Evolutionary conservation across 495 filamentous ascomycete genomes (phyloP), one percentile per base, ranked within the genome.

Genomic region (Hypoxylon rickii): DNA sequence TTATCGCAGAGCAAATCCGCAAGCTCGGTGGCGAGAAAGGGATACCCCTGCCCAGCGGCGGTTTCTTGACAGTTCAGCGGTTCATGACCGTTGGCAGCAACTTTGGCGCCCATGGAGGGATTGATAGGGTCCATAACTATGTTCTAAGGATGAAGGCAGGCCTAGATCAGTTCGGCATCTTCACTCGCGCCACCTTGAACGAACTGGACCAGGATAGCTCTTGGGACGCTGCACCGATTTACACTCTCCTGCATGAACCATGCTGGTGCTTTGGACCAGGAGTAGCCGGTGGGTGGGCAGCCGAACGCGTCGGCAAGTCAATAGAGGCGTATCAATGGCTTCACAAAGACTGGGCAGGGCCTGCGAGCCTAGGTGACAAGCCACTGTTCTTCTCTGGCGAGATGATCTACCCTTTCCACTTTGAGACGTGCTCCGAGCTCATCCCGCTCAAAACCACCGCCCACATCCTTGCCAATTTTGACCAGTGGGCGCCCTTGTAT

Each of bases 331-430:
- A 74, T 52, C 57, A 69, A 37, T 81, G 78, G 79, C 69, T 80
- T 11, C 34, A 56, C 2, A 44, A 64, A 7, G 55, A 69, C 54
- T 64, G 58, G 54, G 39, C 31, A 13, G 66, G 63, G 0, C 55
- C 57, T 20, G 50, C 59, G 54, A 75, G 63, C 66, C 68, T 46
- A 24, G 71, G 67, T 2, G 73, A 79, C 1, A 63, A 76, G n/a
- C 83, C 87, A 0, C 76, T 93, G 46, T 87, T 80, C 55, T 96
- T 97, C 74, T 89, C 89, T 0, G 93, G 93, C 49, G 93, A 97
- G 72, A 96, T 95, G 90, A 79, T 96, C 45, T 96, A 83, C 70
- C 86, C 86, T 5, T 87, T 85, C 67, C 87, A 90, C 78, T 92
- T 96, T 59, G 80, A 87, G 19, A 83, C 84, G 16, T 92, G 88